Evolutionary conservation across 225 moss, liverwort and hornwort species (phyloP), one percentile per base, ranked within the genome.

Genomic region (Thuidium tamariscinum): DNA sequence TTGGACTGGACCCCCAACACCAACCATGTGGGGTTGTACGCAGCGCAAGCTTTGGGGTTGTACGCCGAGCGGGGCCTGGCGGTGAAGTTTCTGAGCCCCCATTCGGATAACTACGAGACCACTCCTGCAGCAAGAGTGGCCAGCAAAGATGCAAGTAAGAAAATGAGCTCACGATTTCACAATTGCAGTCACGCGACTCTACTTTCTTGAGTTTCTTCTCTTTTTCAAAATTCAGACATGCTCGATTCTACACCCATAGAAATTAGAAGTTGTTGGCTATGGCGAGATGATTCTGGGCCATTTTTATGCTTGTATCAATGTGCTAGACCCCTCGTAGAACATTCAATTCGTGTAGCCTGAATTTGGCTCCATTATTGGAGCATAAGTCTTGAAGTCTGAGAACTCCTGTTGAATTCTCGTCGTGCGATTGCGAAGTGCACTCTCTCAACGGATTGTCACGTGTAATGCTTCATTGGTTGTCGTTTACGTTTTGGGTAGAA

Each of bases 1-100:
- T 87, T 96, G 73, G 96, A 96, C 87, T 96, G 96, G 96, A 94
- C 95, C 23, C 97, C 97, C 44, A 97, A 97, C 86, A 95, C 91
- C 39, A 97, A 97, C 83, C 97, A 97, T 79, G 94, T 95, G 72
- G 97, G 97, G 23, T 95, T 97, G 78, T 97, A 92, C 65, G 84
- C 90, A 10, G 97, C 97, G 32, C 83, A 94, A 91, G 92, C 93
- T 13, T 88, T 86, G 29, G 95, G 95, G 36, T 83, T 90, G 65
- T 97, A 95, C 81, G 54, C 52, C 49, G 83, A 92, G 10, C 84
- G 74, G 56, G 95, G 95, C 48, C 67, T 97, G 86, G 75, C 82
- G 6, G 93, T 97, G 70, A 89, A 88, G 78, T 81, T 97, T 56
- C 61, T 97, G 76, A 97, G 95, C 91, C 95, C 97, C 69, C 95